Base-by-base conservation (phyloP, 1,139 yeast species). In the Taphrina deformans region DNA sequence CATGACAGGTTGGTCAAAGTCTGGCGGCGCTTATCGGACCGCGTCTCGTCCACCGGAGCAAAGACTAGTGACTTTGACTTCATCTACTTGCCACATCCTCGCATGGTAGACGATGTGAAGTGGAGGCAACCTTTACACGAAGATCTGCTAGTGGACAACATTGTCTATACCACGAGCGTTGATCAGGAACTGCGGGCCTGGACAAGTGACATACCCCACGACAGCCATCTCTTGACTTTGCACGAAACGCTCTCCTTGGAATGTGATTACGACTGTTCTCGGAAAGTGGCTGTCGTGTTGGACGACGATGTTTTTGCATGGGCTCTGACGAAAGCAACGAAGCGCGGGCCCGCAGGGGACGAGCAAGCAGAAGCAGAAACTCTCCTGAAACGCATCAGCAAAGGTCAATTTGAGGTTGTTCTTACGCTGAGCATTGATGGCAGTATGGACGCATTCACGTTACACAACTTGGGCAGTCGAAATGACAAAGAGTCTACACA, bases 1-100 rank as follows among this genome's bases (percentile, higher is more conserved):
- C 83, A 81, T 72, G 96, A 89, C 73, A 79, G 81, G 58, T 77
- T 87, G 14, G 85, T 89, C 38, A 89, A 89, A 72, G 80, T 91
- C 3, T 92, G 97, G 96, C 81, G 86, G 60, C 48, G 63, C 18
- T 29, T 59, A 12, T 33, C 53, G 9, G 63, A 59, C 40, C 78
- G 97, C 55, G 79, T 86, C 2, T 83, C 87, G 12, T 88, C 86
- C 71, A 93, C 89, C 12, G 62, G 66, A 16, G 79, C 80, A 46
- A 87, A 84, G 26, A 82, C 83, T 65, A 82, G 88, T 2, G 80
- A 85, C 27, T 91, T 90, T 74, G 96, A 88, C 71, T 78, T 90
- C 69, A 77, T 85, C 0, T 87, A 88, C 71, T 75, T 90, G 26
- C 81, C 84, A 14, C 96, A 89, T 72, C 85, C 87, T 0, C 73